phyloP scores from a whole-genome alignment of 768 basidiomycete species.

The Trametes gibbosa region DNA sequence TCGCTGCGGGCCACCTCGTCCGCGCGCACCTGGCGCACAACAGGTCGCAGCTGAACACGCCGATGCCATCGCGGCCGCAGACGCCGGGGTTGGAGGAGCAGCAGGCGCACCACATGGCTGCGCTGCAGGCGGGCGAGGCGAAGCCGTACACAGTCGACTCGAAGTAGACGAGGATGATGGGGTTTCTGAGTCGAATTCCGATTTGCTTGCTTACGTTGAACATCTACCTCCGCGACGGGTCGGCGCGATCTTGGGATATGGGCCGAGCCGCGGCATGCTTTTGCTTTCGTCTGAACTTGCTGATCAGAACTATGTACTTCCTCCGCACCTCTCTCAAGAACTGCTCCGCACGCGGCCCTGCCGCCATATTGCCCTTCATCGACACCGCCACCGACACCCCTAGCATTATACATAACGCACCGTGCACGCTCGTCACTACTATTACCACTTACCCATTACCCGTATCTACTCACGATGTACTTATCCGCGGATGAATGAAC shows the following conservation, averaged over 20 bases:
- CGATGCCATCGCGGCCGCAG: constrained; percentile 53
- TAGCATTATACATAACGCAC: background rate
- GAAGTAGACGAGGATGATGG: background rate
- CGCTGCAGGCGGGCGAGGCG: background rate
- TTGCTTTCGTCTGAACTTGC: background rate
- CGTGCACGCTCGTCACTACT: background rate
- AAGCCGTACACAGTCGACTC: constrained; percentile 11
- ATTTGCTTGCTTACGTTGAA: background rate
- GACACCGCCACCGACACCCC: background rate
- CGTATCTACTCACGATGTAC: constrained; percentile 13
- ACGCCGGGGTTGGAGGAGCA: constrained; percentile 46
- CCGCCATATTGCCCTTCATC: background rate
- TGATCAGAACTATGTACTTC: background rate
- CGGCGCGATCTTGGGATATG: background rate
- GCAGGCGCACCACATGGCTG: background rate
- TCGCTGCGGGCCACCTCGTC: constrained; percentile 94
- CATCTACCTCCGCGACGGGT: background rate
- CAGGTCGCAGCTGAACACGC: constrained; percentile 78
- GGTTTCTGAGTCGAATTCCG: background rate
- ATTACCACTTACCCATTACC: constrained; percentile 1
- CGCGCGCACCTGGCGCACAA: constrained; percentile 93
- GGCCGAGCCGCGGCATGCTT: background rate
- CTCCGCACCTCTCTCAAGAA: background rate
- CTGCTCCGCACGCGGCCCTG: background rate
- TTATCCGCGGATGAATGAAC: constrained; percentile 6